Base-by-base conservation (phyloP, 768 basidiomycete species). In the Amanita polypyramis region DNA sequence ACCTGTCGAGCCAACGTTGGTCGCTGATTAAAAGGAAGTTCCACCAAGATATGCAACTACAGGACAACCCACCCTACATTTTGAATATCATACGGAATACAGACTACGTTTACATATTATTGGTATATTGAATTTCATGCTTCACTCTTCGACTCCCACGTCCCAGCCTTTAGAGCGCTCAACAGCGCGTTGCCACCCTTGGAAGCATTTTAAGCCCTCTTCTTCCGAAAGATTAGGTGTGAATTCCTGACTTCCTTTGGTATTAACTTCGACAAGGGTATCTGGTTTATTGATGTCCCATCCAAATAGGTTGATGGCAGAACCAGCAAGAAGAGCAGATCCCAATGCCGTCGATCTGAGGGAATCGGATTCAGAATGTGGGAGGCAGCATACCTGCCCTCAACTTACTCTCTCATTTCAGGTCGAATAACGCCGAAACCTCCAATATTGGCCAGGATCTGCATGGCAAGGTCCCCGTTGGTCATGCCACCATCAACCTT, bases 401-500 rank as follows among this genome's bases (percentile, higher is more conserved):
- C 42, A 17, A 76, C 86, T 53, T 60, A 89, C 90, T 99, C 96
- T 62, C 95, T 72, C 96, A 99, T 99, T 60, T 90, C 83, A 9
- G 95, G 96, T 47, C 96, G 74, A 50, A 94, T 70, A 53, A 99
- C 89, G 23, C 79, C 80, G 66, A 96, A 94, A 11, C 94, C 95
- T 25, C 93, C 91, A 36, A 95, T 70, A 61, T 96, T 85, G 3
- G 89, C 89, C 51, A 94, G 73, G 40, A 94, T 69, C 56, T 76
- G 72, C 92, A 95, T 90, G 49, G 83, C 87, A 23, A 87, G 64
- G 59, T 95, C 90, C 29, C 89, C 88, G 54, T 94, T 95, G 9
- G 93, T 96, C 86, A 96, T 94, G 12, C 93, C 92, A n/a, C 96
- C 96, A 62, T 98, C 96, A 30, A 99, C 95, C 62, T 85, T 94